Evolutionary conservation across 148 eudicot genomes (phyloP).

Genomic region (Chenopodium berlandieri): DNA sequence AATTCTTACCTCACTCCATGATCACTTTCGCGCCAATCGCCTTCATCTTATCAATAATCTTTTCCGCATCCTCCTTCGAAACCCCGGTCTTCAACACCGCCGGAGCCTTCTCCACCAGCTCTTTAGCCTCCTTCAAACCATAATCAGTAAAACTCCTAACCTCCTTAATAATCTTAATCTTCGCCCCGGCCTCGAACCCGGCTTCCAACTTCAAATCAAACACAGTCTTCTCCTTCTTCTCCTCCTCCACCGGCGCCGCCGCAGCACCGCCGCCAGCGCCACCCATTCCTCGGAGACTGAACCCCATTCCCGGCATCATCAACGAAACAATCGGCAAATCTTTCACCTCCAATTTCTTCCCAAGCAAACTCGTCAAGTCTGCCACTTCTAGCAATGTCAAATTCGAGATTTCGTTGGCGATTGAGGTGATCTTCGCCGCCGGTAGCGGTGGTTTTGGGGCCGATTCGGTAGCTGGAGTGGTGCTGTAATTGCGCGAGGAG

Average conservation of each 20-base stretch:
- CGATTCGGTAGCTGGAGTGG: constrained; percentile 30
- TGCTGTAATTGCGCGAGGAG: constrained; percentile 26
- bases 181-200: constrained; percentile 66
- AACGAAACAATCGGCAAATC: constrained; percentile 79
- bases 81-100: constrained; percentile 81
- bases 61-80: constrained; percentile 81
- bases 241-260: constrained; percentile 18
- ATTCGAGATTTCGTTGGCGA: constrained; percentile 66
- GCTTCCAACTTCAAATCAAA: constrained; percentile 92
- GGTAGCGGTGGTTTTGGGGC: constrained; percentile 13
- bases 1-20: constrained; percentile 71
- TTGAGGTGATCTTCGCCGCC: constrained; percentile 39
- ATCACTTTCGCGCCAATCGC: constrained; percentile 71
- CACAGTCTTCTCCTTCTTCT: constrained; percentile 66
- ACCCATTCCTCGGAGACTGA: constrained; percentile 40
- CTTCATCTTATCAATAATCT: constrained; percentile 89
- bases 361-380: constrained; percentile 58
- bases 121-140: constrained; percentile 95
- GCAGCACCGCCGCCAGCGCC: constrained; percentile 16
- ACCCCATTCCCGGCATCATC: constrained; percentile 97
- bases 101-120: constrained; percentile 93
- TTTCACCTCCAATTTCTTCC: constrained; percentile 54
- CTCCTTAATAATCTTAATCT: constrained; percentile 93
- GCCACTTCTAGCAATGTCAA: constrained; percentile 70
- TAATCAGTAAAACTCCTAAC: constrained; percentile 80